Percentiles rank a stretch among this genome's conserved stretches.
Conservation (phyloP, 2,329 filamentous ascomycete genomes). For the Aspergillus candidus region DNA sequence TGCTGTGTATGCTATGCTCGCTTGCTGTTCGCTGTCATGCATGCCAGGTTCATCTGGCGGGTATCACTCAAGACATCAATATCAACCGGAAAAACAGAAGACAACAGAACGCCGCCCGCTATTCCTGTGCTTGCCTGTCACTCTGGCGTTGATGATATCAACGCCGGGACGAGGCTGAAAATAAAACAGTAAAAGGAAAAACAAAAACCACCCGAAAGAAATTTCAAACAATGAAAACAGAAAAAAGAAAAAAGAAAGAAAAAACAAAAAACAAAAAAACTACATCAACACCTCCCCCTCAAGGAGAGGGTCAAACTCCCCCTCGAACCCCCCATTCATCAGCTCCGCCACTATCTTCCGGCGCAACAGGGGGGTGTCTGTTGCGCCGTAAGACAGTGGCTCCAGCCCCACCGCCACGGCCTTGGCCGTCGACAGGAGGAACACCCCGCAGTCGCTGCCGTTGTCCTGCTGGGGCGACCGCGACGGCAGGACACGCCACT, state of each 20-base stretch:
- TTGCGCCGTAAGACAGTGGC: conserved; percentile 36
- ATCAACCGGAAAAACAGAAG: too few relatives aligned
- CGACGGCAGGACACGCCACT: conserved; percentile 39
- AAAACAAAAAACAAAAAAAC: neutral
- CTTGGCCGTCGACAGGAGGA: conserved; percentile 45
- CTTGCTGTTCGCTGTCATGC: too few relatives aligned
- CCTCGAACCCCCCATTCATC: conserved; percentile 40
- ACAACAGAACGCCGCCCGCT: too few relatives aligned
- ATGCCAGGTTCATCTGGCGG: too few relatives aligned
- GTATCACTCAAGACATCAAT: too few relatives aligned
- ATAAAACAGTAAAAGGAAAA: neutral
- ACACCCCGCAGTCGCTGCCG: conserved; percentile 46
- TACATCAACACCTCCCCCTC: conserved; percentile 13
- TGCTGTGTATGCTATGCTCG: too few relatives aligned
- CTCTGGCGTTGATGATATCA: neutral
- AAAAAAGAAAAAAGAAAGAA: conserved; percentile 1
- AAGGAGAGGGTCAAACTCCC: conserved; percentile 34
- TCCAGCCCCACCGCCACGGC: conserved; percentile 41
- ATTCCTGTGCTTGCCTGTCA: too few relatives aligned
- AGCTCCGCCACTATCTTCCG: conserved; percentile 45
- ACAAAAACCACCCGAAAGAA: conserved; percentile 1
- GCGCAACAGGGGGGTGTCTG: conserved; percentile 37
- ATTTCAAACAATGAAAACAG: neutral
- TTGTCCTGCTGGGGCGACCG: conserved; percentile 42
- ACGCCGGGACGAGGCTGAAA: neutral